Percentiles rank a stretch among this genome's conserved stretches.
Conservation (phyloP, 495 filamentous ascomycete genomes). For the Corynascus novoguineensis region DNA sequence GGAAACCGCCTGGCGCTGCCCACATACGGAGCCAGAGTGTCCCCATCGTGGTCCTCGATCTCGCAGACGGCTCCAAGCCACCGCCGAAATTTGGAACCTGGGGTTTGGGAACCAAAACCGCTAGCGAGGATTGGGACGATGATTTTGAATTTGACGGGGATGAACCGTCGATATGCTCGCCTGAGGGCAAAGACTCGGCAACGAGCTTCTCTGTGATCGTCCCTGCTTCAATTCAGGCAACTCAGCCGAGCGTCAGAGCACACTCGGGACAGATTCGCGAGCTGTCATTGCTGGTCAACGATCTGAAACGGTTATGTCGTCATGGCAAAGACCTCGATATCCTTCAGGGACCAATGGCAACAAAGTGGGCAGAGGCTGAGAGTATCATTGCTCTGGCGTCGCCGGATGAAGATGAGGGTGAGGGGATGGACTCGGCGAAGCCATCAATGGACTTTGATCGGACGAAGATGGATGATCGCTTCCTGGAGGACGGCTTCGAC, state of each 20-base stretch:
- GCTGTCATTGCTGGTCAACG: constrained; percentile 68
- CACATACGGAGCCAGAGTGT: constrained; percentile 95
- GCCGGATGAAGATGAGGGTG: constrained; percentile 62
- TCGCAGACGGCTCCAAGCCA: constrained; percentile 47
- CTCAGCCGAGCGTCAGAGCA: constrained; percentile 76
- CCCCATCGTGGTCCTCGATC: constrained; percentile 73
- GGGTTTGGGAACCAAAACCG: constrained; percentile 76
- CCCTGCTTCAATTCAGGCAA: constrained; percentile 74
- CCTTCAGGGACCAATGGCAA: constrained; percentile 53
- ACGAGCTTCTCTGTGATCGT: constrained; percentile 61
- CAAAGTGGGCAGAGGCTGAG: constrained; percentile 80
- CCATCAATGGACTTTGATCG: constrained; percentile 29
- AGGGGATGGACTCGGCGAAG: constrained; percentile 27
- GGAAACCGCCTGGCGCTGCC: constrained; percentile 67
- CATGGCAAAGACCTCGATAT: constrained; percentile 64
- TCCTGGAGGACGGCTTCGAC: constrained; percentile 55
- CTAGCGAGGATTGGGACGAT: constrained; percentile 80
- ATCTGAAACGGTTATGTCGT: constrained; percentile 64
- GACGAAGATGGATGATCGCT: constrained; percentile 43
- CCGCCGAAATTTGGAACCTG: constrained; percentile 83
- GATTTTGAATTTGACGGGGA: constrained; percentile 71
- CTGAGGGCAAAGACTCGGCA: constrained; percentile 40
- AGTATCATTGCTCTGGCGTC: constrained; percentile 82
- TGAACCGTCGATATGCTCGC: constrained; percentile 31
- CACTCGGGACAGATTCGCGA: constrained; percentile 85